A percentile compares a stretch with the other conserved stretches of the same genome.
These are phyloP conservation scores for Suillus cothurnatus DNA, from an alignment of 768 basidiomycete species.

Conservation along the genomic window DNA sequence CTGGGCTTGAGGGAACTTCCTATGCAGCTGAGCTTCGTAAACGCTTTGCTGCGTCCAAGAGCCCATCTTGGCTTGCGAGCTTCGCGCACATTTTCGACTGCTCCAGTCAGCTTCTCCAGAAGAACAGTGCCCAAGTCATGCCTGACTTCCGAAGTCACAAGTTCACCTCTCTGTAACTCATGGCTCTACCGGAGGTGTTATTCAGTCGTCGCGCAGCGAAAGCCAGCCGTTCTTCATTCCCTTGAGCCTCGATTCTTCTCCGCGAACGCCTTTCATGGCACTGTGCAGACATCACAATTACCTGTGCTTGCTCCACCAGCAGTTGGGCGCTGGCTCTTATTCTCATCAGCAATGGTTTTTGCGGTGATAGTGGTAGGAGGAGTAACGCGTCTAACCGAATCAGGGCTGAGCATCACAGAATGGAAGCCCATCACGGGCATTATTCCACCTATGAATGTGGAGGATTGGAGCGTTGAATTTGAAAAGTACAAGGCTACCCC, in stretches of 20 bases:
- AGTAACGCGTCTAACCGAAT: slow-evolving; percentile 95
- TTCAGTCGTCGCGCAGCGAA: slow-evolving; percentile 6
- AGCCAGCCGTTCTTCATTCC: slow-evolving; percentile 14
- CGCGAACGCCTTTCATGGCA: slow-evolving; percentile 27
- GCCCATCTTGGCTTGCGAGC: slow-evolving; percentile 11
- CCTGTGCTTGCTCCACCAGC: slow-evolving; percentile 66
- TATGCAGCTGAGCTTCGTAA: slow-evolving; percentile 26
- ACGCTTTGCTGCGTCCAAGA: slow-evolving; percentile 20
- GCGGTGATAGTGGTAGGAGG: slow-evolving; percentile 95
- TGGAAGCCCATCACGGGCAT: slow-evolving; percentile 94
- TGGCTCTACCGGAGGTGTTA: slow-evolving; percentile 11
- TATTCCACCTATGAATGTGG: slow-evolving; percentile 74
- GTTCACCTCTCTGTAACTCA: slow-evolving; percentile 10
- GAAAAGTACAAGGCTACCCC: slow-evolving; percentile 93
- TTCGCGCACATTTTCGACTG: slow-evolving; percentile 1
- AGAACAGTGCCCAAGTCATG: slow-evolving; percentile 2
- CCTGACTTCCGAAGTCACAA: slow-evolving; percentile 1
- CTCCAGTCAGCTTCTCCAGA: not conserved
- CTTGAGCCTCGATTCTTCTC: slow-evolving; percentile 44
- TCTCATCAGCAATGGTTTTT: slow-evolving; percentile 84
- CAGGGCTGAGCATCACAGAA: slow-evolving; percentile 96
- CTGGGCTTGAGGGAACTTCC: not conserved
- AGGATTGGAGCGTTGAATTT: slow-evolving; percentile 87
- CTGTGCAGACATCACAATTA: slow-evolving; percentile 31
- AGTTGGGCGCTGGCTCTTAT: slow-evolving; percentile 84